Evolutionary conservation across 306 rosid species (phyloP), one percentile per base, ranked within the genome.

Genomic region (Lathyrus sativus): DNA sequence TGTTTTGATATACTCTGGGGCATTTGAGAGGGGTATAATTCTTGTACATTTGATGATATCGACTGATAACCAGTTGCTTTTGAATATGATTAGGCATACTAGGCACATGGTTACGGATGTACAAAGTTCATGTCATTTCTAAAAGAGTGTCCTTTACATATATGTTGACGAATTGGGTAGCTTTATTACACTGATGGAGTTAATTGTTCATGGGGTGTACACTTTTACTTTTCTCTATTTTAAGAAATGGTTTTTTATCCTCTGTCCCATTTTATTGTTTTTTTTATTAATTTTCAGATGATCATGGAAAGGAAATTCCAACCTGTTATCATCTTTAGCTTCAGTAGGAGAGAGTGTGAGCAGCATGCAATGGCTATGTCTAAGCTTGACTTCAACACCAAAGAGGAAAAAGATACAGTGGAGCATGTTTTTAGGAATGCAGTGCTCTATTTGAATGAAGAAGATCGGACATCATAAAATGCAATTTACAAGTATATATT

Each of bases 301-400:
- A 89, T 92, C 48, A 89, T 88, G 95, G 98, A 92, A 79, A 84
- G 91, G 61, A 92, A 82, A 74, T 92, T 92, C 81, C 96, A 92
- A 83, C 98, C 98, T 14, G 98, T 92, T 55, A 92, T 92, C 65
- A 84, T 92, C 62, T 92, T 92, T 78, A 92, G 98, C 88, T 92
- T 89, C 79, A 89, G 98, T 76, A 86, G 98, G 81, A 89, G 95
- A 82, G 98, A 92, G 77, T 86, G 92, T 77, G 98, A 92, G 78
- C 95, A 89, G 64, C 98, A 92, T 79, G 98, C 96, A 24, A 89
- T 92, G 96, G 77, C 93, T 42, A 90, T 93, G 98, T 79, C 96
- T 75, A 93, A 93, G 83, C 97, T 93, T 56, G 98, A 93, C 81
- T 88, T 93, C 65, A 93, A 93, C 77, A 83, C 75, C 73, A 74